Percentiles rank a stretch among this genome's conserved stretches.
Evolutionary conservation across 768 basidiomycete genomes (phyloP).

Genomic region (Lactifluus pinguis): DNA sequence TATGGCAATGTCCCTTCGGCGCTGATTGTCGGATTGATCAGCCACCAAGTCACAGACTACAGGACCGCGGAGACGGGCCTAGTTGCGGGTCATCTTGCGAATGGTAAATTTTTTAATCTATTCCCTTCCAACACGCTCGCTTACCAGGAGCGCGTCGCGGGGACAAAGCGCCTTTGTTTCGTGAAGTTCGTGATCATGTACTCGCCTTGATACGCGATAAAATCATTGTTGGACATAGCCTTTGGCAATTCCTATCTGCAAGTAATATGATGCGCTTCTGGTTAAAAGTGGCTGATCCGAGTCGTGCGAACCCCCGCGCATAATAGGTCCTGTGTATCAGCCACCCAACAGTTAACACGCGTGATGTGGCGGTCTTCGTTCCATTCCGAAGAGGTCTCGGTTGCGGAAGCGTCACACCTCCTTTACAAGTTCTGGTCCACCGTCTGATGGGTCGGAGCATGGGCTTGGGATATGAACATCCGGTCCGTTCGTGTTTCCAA

Average conservation of each 20-base stretch:
- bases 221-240: slow-evolving; percentile 45
- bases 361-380: slow-evolving; percentile 46
- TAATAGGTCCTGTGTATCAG: slow-evolving; percentile 43
- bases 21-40: slow-evolving; percentile 20
- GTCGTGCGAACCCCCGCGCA: not conserved
- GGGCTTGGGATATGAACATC: slow-evolving; percentile 36
- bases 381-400: slow-evolving; percentile 38
- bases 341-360: slow-evolving; percentile 43
- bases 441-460: slow-evolving; percentile 39
- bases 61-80: slow-evolving; percentile 40
- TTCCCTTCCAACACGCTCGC: not conserved
- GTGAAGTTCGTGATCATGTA: slow-evolving; percentile 38
- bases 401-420: slow-evolving; percentile 25
- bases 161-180: slow-evolving; percentile 39
- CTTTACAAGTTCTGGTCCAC: slow-evolving; percentile 35
- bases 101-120: slow-evolving; percentile 26
- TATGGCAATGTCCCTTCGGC: not conserved
- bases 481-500: slow-evolving; percentile 30
- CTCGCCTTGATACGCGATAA: slow-evolving; percentile 36
- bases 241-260: slow-evolving; percentile 49
- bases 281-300: not conserved
- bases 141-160: not conserved
- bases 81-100: slow-evolving; percentile 30
- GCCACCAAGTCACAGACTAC: slow-evolving; percentile 41
- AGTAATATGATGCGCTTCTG: slow-evolving; percentile 17